Percentiles rank a stretch among this genome's conserved stretches.
Evolutionary conservation across 306 rosid genomes (phyloP).

Genomic region (Trifolium repens): DNA sequence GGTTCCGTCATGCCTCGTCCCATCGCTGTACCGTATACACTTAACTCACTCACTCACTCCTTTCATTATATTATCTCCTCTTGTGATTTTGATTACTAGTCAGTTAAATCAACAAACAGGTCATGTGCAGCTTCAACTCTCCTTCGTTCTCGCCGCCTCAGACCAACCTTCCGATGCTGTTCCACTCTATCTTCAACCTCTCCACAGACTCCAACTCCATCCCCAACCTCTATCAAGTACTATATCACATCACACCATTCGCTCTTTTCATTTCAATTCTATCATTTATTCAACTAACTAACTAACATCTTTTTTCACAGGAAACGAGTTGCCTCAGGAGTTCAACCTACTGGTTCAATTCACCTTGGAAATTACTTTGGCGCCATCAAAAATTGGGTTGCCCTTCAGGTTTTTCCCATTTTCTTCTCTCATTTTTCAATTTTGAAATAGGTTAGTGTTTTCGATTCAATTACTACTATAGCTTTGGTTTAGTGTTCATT

Average conservation of each 20-base stretch:
- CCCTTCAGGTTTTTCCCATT: slow-evolving; percentile 67
- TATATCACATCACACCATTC: background rate
- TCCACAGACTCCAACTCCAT: slow-evolving; percentile 35
- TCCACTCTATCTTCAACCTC: slow-evolving; percentile 51
- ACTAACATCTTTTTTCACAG: slow-evolving; percentile 36
- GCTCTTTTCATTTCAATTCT: background rate
- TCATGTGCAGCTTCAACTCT: slow-evolving; percentile 47
- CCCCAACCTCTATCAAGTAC: slow-evolving; percentile 67
- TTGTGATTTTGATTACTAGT: slow-evolving; percentile 10
- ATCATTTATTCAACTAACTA: slow-evolving; percentile 14
- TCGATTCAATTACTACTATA: too few relatives aligned
- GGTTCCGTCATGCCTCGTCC: slow-evolving; percentile 30
- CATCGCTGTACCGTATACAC: slow-evolving; percentile 40
- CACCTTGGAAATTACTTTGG: slow-evolving; percentile 97
- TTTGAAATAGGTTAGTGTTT: background rate
- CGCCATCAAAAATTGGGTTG: slow-evolving; percentile 91
- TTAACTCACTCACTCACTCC: background rate
- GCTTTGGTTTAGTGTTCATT: background rate
- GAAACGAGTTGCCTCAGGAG: slow-evolving; percentile 93
- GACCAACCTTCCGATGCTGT: slow-evolving; percentile 51
- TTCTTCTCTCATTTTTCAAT: background rate
- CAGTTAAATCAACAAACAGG: slow-evolving; percentile 43
- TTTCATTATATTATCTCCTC: background rate
- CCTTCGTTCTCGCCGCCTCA: slow-evolving; percentile 45
- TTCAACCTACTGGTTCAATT: slow-evolving; percentile 94